A percentile compares a stretch with the other conserved stretches of the same genome.
These are phyloP conservation scores for Suhomyces sp. DNA, from an alignment of 805 yeast genomes.

Conservation along the genomic window DNA sequence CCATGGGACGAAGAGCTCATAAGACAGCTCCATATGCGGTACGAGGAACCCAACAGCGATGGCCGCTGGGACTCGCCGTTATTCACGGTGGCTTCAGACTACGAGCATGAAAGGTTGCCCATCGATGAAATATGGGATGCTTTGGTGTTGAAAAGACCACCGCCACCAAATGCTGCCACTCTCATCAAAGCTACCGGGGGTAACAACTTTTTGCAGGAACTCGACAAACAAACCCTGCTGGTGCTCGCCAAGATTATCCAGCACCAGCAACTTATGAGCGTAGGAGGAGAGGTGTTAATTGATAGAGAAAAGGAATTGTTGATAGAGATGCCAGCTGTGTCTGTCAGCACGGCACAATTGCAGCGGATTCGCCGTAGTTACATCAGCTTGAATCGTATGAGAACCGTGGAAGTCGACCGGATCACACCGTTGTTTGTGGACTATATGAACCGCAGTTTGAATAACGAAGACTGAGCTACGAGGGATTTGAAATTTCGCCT, in stretches of 20 bases:
- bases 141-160: constrained; percentile 56
- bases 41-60: constrained; percentile 87
- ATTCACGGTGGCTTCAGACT: constrained; percentile 59
- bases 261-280: constrained; percentile 51
- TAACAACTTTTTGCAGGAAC: constrained; percentile 69
- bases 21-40: constrained; percentile 72
- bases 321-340: constrained; percentile 61
- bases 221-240: constrained; percentile 67
- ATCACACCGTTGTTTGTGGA: constrained; percentile 75
- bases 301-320: constrained; percentile 41
- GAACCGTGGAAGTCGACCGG: constrained; percentile 67
- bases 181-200: constrained; percentile 75
- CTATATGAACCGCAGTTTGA: constrained; percentile 64
- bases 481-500: too few species aligned
- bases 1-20: constrained; percentile 68
- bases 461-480: constrained; percentile 20
- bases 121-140: constrained; percentile 67
- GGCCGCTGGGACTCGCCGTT: constrained; percentile 94
- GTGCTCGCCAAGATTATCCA: constrained; percentile 63
- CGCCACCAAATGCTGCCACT: constrained; percentile 84
- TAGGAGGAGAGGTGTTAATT: constrained; percentile 51
- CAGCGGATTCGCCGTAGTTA: constrained; percentile 84
- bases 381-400: constrained; percentile 73
- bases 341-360: constrained; percentile 69
- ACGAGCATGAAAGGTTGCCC: constrained; percentile 50